A percentile compares a stretch with the other conserved stretches of the same genome.
Evolutionary conservation across 192 early-diverging fungal genomes (phyloP).

Genomic region (Coemansia sp.): DNA sequence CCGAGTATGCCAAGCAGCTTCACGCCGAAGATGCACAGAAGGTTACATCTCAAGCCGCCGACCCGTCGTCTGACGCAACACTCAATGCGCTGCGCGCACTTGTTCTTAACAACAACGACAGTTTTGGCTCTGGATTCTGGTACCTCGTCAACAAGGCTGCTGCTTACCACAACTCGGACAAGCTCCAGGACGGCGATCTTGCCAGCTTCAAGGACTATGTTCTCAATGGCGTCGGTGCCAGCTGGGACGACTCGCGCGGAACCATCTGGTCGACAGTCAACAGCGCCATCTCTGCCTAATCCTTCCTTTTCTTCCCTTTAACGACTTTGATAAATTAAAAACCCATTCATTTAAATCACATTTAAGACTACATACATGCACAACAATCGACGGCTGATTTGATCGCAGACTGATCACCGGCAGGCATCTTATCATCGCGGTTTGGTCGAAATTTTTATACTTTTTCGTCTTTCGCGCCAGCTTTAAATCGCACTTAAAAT

Average conservation of each 20-base stretch:
- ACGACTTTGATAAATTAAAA: not conserved
- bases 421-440: constrained; percentile 13
- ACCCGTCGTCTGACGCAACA: constrained; percentile 3
- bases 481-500: not conserved
- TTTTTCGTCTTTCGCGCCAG: not conserved
- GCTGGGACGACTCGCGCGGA: constrained; percentile 18
- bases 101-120: constrained; percentile 17
- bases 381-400: too few relatives aligned
- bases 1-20: constrained; percentile 7
- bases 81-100: constrained; percentile 8
- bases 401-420: too few relatives aligned
- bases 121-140: constrained; percentile 16
- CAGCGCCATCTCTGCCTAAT: constrained; percentile 12
- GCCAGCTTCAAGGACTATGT: constrained; percentile 7
- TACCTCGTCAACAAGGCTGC: constrained; percentile 5
- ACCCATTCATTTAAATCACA: not conserved
- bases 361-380: too few relatives aligned
- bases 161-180: not conserved
- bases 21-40: not conserved
- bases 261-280: constrained; percentile 33
- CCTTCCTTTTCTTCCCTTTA: not conserved
- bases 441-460: constrained; percentile 4
- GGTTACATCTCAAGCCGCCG: not conserved
- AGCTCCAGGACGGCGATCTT: not conserved
- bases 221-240: constrained; percentile 7